Conservation (phyloP, 768 basidiomycete genomes). For the Kwoniella dendrophila region DNA sequence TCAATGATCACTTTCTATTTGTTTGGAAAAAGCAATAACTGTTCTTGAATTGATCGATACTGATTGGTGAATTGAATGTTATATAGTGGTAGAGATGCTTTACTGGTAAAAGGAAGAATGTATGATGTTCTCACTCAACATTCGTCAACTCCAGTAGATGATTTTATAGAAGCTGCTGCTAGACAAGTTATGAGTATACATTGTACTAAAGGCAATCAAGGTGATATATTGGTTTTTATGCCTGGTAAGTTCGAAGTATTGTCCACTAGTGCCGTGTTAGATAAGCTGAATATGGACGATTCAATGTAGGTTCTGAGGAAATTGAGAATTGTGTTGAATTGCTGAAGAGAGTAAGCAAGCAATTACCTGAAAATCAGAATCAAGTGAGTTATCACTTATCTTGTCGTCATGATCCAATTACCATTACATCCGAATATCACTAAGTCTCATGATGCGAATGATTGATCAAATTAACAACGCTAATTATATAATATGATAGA, state of each 20-base stretch:
- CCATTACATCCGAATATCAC: neutral
- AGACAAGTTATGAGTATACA: constrained; percentile 93
- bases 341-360: constrained; percentile 68
- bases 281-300: neutral
- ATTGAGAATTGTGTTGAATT: constrained; percentile 84
- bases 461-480: neutral
- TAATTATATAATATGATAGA: constrained; percentile 58
- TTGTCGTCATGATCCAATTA: neutral
- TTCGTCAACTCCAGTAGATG: constrained; percentile 67
- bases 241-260: constrained; percentile 63
- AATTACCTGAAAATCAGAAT: constrained; percentile 65
- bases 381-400: constrained; percentile 58
- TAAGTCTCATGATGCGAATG: neutral
- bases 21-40: constrained; percentile 7
- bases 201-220: constrained; percentile 64
- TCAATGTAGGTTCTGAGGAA: constrained; percentile 79
- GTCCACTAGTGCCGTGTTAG: too few species aligned
- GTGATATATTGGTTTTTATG: constrained; percentile 91
- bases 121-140: constrained; percentile 86
- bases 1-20: neutral
- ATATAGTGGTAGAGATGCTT: constrained; percentile 58
- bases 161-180: constrained; percentile 85
- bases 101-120: constrained; percentile 91
- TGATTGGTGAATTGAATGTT: constrained; percentile 7
- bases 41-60: constrained; percentile 1